phyloP scores from a whole-genome alignment of 2,329 filamentous ascomycete genomes.

The Parascedosporium putredinis region DNA sequence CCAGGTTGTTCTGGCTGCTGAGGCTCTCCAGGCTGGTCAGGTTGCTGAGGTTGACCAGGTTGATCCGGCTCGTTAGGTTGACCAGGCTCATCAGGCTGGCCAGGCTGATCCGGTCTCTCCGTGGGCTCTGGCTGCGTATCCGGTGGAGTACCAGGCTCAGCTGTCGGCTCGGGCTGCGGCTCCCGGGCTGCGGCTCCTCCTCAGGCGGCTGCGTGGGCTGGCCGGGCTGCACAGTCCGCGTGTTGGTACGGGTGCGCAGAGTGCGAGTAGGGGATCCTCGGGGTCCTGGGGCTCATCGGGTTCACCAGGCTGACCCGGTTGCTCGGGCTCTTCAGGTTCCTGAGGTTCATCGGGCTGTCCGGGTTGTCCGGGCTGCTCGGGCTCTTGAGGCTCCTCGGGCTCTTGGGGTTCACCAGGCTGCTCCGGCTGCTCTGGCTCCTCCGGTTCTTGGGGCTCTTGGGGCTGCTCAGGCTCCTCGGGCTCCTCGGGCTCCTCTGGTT shows the following conservation, averaged over 20 bases:
- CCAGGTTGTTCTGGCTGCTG: not conserved
- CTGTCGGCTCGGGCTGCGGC: not conserved
- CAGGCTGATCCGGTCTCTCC: not conserved
- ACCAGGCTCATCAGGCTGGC: not conserved
- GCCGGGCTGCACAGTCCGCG: not conserved
- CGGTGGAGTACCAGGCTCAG: not conserved
- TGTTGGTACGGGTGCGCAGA: not conserved
- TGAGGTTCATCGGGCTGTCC: not conserved
- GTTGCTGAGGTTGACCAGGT: not conserved
- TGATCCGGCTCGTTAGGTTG: not conserved
- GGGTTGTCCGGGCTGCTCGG: not conserved
- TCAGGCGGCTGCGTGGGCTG: not conserved
- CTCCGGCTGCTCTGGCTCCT: not conserved
- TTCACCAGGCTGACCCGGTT: too few relatives aligned
- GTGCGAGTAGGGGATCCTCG: not conserved
- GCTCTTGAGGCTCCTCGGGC: not conserved
- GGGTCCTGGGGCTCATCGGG: not conserved
- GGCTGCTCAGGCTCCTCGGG: not conserved
- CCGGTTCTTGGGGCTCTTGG: not conserved
- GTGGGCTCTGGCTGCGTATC: not conserved
- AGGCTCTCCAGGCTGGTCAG: not conserved
- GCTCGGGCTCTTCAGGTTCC: not conserved
- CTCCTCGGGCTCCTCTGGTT: not conserved
- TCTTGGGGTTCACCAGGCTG: not conserved
- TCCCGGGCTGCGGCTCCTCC: not conserved